phyloP scores from a whole-genome alignment of 345 rosid genomes.

The Euphorbia pulcherrima region DNA sequence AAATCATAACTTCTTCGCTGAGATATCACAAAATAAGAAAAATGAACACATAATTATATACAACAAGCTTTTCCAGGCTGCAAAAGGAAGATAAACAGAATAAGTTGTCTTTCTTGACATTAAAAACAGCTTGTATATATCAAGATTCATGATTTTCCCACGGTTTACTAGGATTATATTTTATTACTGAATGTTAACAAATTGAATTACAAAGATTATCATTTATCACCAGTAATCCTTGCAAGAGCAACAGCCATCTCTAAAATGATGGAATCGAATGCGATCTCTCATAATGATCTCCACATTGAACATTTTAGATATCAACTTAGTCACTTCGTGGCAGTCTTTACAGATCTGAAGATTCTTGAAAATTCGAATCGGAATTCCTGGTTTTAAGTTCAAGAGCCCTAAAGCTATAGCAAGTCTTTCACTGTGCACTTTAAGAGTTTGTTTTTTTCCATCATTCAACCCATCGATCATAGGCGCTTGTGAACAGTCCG shows the following conservation, averaged over 20 bases:
- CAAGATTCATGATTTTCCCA: too few species aligned
- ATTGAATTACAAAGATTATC: neutral
- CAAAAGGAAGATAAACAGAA: too few species aligned
- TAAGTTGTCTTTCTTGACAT: too few species aligned
- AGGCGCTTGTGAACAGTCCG: constrained; percentile 32
- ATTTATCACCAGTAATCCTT: constrained; percentile 65
- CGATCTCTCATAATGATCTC: constrained; percentile 78
- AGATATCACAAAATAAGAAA: too few species aligned
- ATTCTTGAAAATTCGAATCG: constrained; percentile 69
- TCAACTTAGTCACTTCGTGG: constrained; percentile 60
- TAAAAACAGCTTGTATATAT: too few species aligned
- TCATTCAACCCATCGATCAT: constrained; percentile 40
- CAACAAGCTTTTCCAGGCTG: too few species aligned
- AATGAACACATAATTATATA: too few species aligned
- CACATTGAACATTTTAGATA: constrained; percentile 54
- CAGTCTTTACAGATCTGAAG: constrained; percentile 73
- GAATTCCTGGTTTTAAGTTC: constrained; percentile 51
- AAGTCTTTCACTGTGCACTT: constrained; percentile 75
- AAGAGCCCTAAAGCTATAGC: constrained; percentile 73
- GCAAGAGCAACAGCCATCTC: constrained; percentile 69
- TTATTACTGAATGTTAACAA: too few species aligned
- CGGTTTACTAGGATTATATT: too few species aligned
- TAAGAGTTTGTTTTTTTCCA: constrained; percentile 47
- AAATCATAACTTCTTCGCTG: too few species aligned
- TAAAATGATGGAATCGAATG: constrained; percentile 68